Evolutionary conservation across 1,139 yeast genomes (phyloP), one percentile per base, ranked within the genome.

Genomic region (Pichia cactophila): DNA sequence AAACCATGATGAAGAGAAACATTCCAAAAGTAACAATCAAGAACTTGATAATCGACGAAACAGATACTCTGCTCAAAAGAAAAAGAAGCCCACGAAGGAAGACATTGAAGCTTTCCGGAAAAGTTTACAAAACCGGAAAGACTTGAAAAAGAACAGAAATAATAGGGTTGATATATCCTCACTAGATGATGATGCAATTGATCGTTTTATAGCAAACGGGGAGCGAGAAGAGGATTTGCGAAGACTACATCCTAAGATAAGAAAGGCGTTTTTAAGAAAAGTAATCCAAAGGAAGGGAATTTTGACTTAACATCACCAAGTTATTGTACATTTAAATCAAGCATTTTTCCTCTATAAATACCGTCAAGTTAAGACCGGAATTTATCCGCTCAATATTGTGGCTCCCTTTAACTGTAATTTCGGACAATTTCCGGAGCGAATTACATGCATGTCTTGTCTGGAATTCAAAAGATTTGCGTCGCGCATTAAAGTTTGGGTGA

Each of bases 201-300:
- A 44, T n/a, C 26, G 40, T 7, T 50, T 20, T 16, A 44, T 50
- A 8, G 16, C 38, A 20, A 33, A 44, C 12, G 48, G 48, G 14
- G 52, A 50, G n/a, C 50, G 43, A 1, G 40, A 31, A 9, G 23
- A 36, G 3, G 41, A 35, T 4, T 16, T 50, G 10, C n/a, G 9
- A 6, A 33, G 14, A 23, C 33, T 50, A 46, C 11, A 42, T 23
- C 17, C 11, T 4, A 26, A 38, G 33, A 37, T 14, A 8, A 37
- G 46, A 2, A 42, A 44, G 26, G 8, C 23, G 2, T 50, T 50
- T 20, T n/a, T 44, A 10, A 31, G 45, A 10, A 41, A 42, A 14
- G 52, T 50, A 3, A 37, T 37, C 2, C 16, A 17, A 26, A 41
- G 29, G 26, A 47, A 47, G n/a, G 16, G 17, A 10, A 12, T 8